Conservation (phyloP, 2,329 filamentous ascomycete species). For the Pseudomassariella vexata region DNA sequence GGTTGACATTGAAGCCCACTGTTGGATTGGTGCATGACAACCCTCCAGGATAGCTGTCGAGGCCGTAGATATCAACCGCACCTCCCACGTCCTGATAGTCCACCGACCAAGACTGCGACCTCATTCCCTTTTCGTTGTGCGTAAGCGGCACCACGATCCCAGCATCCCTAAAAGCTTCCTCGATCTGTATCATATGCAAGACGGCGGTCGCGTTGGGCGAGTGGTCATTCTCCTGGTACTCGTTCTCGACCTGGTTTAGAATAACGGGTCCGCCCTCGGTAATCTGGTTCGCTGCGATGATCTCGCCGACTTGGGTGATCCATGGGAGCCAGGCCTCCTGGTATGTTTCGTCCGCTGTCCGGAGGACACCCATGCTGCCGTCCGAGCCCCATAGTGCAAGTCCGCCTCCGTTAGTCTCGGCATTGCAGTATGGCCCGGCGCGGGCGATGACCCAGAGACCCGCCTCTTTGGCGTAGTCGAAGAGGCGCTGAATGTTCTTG, state of each 20-base stretch:
- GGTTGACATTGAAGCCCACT: conserved; percentile 41
- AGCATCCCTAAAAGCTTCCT: conserved; percentile 36
- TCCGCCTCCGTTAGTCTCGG: conserved; percentile 41
- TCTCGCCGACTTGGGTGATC: conserved; percentile 36
- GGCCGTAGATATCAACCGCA: conserved; percentile 42
- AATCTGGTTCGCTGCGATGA: conserved; percentile 43
- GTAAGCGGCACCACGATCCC: conserved; percentile 44
- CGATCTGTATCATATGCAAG: conserved; percentile 45
- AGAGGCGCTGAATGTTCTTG: conserved; percentile 43
- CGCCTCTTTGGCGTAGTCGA: conserved; percentile 44
- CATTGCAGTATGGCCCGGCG: conserved; percentile 44
- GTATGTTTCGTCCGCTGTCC: conserved; percentile 36
- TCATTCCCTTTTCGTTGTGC: conserved; percentile 45
- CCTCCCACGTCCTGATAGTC: conserved; percentile 52
- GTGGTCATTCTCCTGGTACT: conserved; percentile 39
- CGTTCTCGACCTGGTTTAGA: conserved; percentile 48
- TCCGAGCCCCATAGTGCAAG: conserved; percentile 37
- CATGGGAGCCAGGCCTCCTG: conserved; percentile 40
- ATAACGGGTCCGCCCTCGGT: conserved; percentile 46
- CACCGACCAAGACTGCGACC: conserved; percentile 43
- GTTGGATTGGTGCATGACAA: conserved; percentile 43
- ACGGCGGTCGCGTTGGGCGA: conserved; percentile 38
- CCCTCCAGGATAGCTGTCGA: conserved; percentile 41
- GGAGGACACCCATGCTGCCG: conserved; percentile 32
- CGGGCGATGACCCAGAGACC: conserved; percentile 45